phyloP scores from a whole-genome alignment of 2,329 filamentous ascomycete genomes.

The Chrysosphaeria jannelii region DNA sequence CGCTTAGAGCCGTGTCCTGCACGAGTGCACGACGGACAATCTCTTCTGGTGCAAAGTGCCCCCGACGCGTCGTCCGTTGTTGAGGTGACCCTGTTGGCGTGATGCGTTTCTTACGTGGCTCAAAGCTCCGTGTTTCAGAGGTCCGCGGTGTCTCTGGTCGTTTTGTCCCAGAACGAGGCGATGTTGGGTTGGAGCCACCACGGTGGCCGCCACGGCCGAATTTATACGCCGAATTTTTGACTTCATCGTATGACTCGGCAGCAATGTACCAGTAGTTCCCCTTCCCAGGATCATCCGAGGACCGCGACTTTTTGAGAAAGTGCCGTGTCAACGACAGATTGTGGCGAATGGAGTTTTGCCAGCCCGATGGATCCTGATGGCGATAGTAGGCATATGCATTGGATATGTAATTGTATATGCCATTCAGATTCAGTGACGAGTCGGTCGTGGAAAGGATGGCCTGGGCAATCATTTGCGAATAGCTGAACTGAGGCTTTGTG shows the following conservation, averaged over 20 bases:
- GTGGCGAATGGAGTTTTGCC: slow-evolving; percentile 93
- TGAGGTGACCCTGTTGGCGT: slow-evolving; percentile 24
- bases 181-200: slow-evolving; percentile 42
- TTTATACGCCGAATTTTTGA: slow-evolving; percentile 40
- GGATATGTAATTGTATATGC: slow-evolving; percentile 85
- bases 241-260: slow-evolving; percentile 57
- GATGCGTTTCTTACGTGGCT: slow-evolving; percentile 25
- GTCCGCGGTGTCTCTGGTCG: slow-evolving; percentile 25
- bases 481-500: slow-evolving; percentile 86
- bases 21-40: slow-evolving; percentile 13
- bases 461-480: slow-evolving; percentile 89
- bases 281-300: slow-evolving; percentile 86
- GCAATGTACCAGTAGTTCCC: slow-evolving; percentile 98
- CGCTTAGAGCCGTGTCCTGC: slow-evolving; percentile 15
- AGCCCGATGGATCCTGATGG: slow-evolving; percentile 44
- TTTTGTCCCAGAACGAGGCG: slow-evolving; percentile 29
- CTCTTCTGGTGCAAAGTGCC: slow-evolving; percentile 28
- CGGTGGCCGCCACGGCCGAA: slow-evolving; percentile 31
- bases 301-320: slow-evolving; percentile 76
- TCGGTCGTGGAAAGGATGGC: slow-evolving; percentile 70
- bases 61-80: slow-evolving; percentile 16
- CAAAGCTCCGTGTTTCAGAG: slow-evolving; percentile 19
- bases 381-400: slow-evolving; percentile 82
- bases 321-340: slow-evolving; percentile 86
- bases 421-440: slow-evolving; percentile 67